Conservation (phyloP, 2,329 filamentous ascomycete genomes). For the Penicillium sp. region DNA sequence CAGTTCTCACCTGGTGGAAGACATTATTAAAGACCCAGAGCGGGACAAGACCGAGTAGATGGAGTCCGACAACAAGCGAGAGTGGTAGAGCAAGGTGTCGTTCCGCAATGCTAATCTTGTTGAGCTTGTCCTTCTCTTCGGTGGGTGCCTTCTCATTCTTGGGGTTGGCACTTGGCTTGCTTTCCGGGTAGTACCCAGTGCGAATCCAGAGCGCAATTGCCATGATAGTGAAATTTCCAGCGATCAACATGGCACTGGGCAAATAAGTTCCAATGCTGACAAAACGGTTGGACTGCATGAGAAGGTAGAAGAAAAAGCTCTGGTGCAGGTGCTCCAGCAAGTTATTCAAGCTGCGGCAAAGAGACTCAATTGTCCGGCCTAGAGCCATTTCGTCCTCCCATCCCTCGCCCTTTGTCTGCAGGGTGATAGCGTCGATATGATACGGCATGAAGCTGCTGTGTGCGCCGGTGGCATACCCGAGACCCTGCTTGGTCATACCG, state of each 20-base stretch:
- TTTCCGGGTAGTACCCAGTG: conserved; percentile 60
- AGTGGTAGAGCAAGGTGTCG: conserved; percentile 55
- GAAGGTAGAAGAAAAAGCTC: conserved; percentile 98
- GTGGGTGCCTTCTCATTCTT: conserved; percentile 31
- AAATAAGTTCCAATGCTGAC: conserved; percentile 98
- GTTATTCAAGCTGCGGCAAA: conserved; percentile 93
- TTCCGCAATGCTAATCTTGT: conserved; percentile 28
- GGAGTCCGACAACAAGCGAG: conserved; percentile 66
- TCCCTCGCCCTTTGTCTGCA: conserved; percentile 84
- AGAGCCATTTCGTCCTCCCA: conserved; percentile 99
- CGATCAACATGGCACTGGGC: conserved; percentile 94
- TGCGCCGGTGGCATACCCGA: conserved; percentile 83
- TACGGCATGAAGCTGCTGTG: conserved; percentile 98
- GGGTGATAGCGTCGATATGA: conserved; percentile 91
- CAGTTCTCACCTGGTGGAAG: conserved; percentile 57
- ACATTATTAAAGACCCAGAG: conserved; percentile 83
- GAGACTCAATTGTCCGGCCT: conserved; percentile 81
- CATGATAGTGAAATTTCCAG: conserved; percentile 92
- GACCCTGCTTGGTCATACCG: conserved; percentile 87
- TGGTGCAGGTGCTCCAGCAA: conserved; percentile 94
- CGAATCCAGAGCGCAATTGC: conserved; percentile 91
- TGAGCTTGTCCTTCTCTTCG: conserved; percentile 14
- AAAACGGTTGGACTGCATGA: conserved; percentile 88
- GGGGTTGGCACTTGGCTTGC: conserved; percentile 24
- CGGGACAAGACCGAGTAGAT: conserved; percentile 75